Base-by-base conservation (phyloP, 768 basidiomycete species). In the Holtermannia corniformis region DNA sequence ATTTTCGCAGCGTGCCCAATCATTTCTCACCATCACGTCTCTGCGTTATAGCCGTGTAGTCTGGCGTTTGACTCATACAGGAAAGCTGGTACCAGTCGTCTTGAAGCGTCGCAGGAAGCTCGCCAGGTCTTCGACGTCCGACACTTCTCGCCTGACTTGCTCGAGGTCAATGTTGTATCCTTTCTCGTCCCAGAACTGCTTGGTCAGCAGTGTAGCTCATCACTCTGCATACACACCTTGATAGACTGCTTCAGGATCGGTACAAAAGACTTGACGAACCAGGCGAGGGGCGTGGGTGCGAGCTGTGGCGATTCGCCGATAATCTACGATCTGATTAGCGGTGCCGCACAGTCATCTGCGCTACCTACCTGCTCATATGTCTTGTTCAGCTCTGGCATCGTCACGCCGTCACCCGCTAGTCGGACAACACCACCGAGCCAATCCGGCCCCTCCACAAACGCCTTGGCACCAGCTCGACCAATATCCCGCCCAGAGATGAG, bases 151-250 rank as follows among this genome's bases (percentile, higher is more conserved):
- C 24, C 46, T 51, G 19, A 52, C 14, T 26, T 57, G 11, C 1
- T 40, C 44, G 26, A 61, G 49, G 28, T 61, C 40, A 21, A 61
- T 54, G 23, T 56, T 52, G 42, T 47, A 58, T 3, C 60, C 60
- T n/a, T 51, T 42, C 32, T 52, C 27, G 24, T 58, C 60, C 42
- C 55, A 61, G 50, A 61, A 61, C 57, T 60, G 45, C 41, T 5
- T 47, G 23, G 43, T 44, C 43, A 19, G 23, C 19, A 44, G 19
- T 10, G 7, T 19, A 7, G 19, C 23, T 13, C 24, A 7, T 26
- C 45, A 10, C 5, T 16, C 10, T 23, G 24, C 21, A 43, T 23
- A 49, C 59, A 54, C 44, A 60, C 59, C 16, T 27, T 40, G 3
- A 52, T 44, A 23, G 55, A 53, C 3, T 51, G 23, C 1, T 46